These are phyloP conservation scores for Candolleomyces eurysporus DNA, from an alignment of 768 basidiomycete genomes.

Conservation along the genomic window DNA sequence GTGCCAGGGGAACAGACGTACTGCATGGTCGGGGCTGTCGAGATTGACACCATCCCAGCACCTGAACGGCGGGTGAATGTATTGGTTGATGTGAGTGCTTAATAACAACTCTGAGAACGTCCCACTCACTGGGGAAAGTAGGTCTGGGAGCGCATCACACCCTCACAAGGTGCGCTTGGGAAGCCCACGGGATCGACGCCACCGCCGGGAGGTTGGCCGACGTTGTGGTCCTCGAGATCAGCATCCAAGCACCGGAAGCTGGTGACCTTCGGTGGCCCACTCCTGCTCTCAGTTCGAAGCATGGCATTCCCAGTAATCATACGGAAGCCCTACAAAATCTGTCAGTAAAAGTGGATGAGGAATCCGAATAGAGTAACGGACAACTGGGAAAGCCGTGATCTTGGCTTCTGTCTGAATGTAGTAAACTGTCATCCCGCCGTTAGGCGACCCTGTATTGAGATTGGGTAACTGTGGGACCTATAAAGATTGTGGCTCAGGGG, in stretches of 20 bases:
- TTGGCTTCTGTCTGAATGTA: conserved; percentile 1
- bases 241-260: conserved; percentile 6
- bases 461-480: conserved; percentile 7
- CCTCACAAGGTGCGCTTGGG: neutral
- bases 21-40: neutral
- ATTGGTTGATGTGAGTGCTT: neutral
- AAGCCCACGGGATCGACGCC: neutral
- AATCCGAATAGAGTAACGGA: neutral
- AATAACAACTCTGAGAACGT: neutral
- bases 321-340: neutral
- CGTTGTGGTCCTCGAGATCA: neutral
- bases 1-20: neutral
- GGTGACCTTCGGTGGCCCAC: neutral
- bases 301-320: neutral
- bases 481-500: neutral
- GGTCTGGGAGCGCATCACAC: neutral
- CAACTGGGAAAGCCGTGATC: neutral
- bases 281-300: neutral
- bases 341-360: neutral
- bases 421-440: conserved; percentile 10
- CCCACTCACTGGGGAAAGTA: neutral
- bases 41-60: conserved; percentile 3
- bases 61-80: neutral
- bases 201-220: neutral
- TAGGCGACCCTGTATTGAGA: conserved; percentile 7